Evolutionary conservation across 371 early-diverging fungal genomes (phyloP).

Genomic region (Vairimorpha apis): DNA sequence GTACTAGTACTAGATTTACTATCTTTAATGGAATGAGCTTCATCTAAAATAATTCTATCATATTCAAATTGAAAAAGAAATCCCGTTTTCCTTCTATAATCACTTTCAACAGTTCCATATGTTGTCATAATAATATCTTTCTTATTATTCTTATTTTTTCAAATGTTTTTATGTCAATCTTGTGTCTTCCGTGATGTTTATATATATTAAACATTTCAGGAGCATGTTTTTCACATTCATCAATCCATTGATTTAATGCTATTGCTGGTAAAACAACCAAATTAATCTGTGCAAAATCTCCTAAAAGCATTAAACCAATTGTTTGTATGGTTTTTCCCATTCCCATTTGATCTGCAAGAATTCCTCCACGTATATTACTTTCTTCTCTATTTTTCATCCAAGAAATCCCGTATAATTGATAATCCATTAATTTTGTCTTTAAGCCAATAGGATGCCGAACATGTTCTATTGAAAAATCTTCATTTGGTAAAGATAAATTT

Average conservation of each 20-base stretch:
- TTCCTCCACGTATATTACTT: constrained; percentile 62
- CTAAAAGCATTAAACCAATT: constrained; percentile 70
- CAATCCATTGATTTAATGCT: constrained; percentile 87
- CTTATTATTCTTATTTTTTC: constrained; percentile 67
- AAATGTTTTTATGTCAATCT: constrained; percentile 72
- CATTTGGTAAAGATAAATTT: not conserved
- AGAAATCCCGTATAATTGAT: constrained; percentile 2
- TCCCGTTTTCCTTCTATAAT: constrained; percentile 5
- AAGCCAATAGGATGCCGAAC: not conserved
- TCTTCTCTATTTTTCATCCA: constrained; percentile 15
- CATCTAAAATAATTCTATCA: constrained; percentile 89
- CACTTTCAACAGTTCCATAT: constrained; percentile 79
- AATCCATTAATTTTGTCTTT: not conserved
- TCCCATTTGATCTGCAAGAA: constrained; percentile 93
- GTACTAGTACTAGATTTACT: constrained; percentile 84
- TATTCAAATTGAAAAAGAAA: constrained; percentile 76
- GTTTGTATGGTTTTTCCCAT: constrained; percentile 89
- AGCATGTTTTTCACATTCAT: constrained; percentile 81
- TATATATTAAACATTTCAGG: constrained; percentile 75
- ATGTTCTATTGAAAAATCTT: not conserved
- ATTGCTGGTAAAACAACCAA: constrained; percentile 91
- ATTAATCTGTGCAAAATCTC: constrained; percentile 46
- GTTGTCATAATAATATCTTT: constrained; percentile 91
- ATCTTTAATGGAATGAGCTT: constrained; percentile 98
- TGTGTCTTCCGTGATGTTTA: constrained; percentile 74